Conservation (phyloP, 2,329 filamentous ascomycete genomes). For the Alternaria angustiovoidea region DNA sequence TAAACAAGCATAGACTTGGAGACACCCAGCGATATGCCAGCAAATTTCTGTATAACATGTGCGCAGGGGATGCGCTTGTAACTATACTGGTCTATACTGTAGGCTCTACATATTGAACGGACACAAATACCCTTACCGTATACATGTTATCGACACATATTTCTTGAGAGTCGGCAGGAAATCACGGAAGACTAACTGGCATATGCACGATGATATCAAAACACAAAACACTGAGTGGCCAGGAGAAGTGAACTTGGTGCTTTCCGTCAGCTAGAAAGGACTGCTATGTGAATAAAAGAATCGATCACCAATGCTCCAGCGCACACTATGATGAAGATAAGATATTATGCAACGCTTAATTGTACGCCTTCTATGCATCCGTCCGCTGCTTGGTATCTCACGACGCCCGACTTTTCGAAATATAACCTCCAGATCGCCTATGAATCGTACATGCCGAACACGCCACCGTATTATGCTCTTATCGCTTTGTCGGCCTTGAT, state of each 20-base stretch:
- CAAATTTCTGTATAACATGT: conserved; percentile 8
- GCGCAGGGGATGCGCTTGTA: conserved; percentile 13
- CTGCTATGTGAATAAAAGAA: not conserved
- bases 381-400: conserved; percentile 22
- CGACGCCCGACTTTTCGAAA: conserved; percentile 26
- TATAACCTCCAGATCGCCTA: conserved; percentile 21
- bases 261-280: not conserved
- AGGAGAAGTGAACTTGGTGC: not conserved
- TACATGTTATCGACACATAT: not conserved
- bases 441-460: conserved; percentile 23
- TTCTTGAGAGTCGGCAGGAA: not conserved
- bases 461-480: conserved; percentile 8
- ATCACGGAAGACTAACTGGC: not conserved
- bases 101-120: not conserved
- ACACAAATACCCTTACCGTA: not conserved
- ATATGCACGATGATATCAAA: not conserved
- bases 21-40: not conserved
- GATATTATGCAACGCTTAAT: conserved; percentile 4
- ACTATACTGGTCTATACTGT: conserved; percentile 1
- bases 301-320: not conserved
- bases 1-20: not conserved
- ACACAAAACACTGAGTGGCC: not conserved
- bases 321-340: not conserved
- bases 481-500: conserved; percentile 36
- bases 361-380: conserved; percentile 10